These are phyloP conservation scores for Hanseniaspora singularis DNA, from an alignment of 805 yeast genomes.

Conservation along the genomic window DNA sequence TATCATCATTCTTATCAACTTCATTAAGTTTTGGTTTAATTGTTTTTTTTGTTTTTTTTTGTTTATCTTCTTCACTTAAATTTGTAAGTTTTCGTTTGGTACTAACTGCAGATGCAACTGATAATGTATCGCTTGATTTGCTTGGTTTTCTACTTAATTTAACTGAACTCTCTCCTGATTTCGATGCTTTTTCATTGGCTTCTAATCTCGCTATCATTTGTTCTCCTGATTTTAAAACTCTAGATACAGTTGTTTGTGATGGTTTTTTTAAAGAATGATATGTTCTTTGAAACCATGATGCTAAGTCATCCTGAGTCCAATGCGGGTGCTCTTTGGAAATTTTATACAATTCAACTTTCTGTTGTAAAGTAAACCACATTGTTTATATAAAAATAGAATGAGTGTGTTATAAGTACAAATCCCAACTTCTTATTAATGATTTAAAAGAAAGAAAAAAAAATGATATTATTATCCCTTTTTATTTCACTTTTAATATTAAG, in stretches of 20 bases:
- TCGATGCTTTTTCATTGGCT: neutral
- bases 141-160: neutral
- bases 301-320: slow-evolving; percentile 56
- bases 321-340: slow-evolving; percentile 56
- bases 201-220: slow-evolving; percentile 30
- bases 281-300: slow-evolving; percentile 48
- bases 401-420: no score
- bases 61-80: no score
- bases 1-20: no score
- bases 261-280: slow-evolving; percentile 45
- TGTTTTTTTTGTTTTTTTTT: no score
- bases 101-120: no score
- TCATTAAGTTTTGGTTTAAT: no score
- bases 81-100: no score
- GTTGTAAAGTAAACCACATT: slow-evolving; percentile 50
- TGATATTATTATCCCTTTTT: no score
- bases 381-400: neutral
- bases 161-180: neutral
- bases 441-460: no score
- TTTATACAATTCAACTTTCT: slow-evolving; percentile 54
- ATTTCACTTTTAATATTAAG: no score
- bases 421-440: no score
- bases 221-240: slow-evolving; percentile 46
- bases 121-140: no score
- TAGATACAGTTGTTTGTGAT: slow-evolving; percentile 55